Evolutionary conservation across 257 asterid species (phyloP).

Genomic region (Nicotiana undulata): DNA sequence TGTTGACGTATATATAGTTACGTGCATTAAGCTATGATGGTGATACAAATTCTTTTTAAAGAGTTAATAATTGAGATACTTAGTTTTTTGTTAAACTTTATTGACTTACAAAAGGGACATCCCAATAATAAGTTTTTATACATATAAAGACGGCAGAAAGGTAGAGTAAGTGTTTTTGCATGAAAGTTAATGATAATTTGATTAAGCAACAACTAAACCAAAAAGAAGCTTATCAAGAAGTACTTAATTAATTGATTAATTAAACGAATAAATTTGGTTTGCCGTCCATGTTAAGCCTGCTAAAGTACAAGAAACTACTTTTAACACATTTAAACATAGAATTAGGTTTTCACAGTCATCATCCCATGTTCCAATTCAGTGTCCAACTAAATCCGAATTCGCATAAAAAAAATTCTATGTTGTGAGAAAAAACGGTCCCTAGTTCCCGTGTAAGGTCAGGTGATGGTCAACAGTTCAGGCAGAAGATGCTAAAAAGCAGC

Average conservation of each 20-base stretch:
- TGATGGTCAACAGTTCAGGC: too few species aligned
- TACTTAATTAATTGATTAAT: neutral
- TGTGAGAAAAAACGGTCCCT: too few species aligned
- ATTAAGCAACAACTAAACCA: neutral
- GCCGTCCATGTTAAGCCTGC: neutral
- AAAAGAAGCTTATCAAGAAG: neutral
- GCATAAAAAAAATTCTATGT: too few species aligned
- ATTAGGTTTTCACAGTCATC: neutral
- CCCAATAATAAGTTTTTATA: neutral
- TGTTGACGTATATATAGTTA: neutral
- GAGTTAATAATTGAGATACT: neutral
- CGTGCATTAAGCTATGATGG: conserved; percentile 5
- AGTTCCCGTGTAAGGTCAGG: too few species aligned
- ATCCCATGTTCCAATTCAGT: neutral
- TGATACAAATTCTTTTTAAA: neutral
- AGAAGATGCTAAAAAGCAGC: too few species aligned
- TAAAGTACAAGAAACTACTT: neutral
- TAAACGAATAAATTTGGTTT: neutral
- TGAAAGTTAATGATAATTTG: neutral
- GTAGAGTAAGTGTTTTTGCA: neutral
- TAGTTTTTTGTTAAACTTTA: neutral
- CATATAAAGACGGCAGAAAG: neutral
- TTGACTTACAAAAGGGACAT: neutral
- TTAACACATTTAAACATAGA: neutral
- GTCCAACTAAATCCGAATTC: too few species aligned